Conservation (phyloP, 306 rosid species). For the Psophocarpus tetragonolobus region DNA sequence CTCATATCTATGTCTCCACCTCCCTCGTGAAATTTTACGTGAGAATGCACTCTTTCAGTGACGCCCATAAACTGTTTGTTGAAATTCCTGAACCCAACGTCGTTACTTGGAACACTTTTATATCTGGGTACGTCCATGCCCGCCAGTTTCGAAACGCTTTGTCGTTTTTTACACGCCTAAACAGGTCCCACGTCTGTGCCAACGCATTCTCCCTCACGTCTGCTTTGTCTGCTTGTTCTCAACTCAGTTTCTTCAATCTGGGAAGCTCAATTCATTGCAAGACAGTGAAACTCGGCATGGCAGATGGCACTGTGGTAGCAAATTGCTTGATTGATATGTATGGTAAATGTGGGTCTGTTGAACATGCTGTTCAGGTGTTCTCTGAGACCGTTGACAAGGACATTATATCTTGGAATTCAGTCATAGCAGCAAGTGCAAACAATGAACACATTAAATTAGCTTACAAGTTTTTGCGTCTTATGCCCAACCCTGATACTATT, state of each 20-base stretch:
- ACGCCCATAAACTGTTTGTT: constrained; percentile 55
- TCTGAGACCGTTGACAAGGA: constrained; percentile 46
- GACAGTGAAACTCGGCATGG: constrained; percentile 52
- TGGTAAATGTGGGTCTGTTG: constrained; percentile 66
- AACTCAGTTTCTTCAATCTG: constrained; percentile 40
- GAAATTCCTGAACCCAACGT: constrained; percentile 55
- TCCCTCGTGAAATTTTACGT: constrained; percentile 50
- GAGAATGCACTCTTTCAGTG: constrained; percentile 21
- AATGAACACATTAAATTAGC: constrained; percentile 57
- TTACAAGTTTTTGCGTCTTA: constrained; percentile 43
- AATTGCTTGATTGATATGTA: constrained; percentile 81
- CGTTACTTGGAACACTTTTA: constrained; percentile 69
- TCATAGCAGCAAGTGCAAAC: constrained; percentile 60
- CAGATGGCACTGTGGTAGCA: constrained; percentile 42
- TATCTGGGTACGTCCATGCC: constrained; percentile 59
- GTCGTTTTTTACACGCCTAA: constrained; percentile 37
- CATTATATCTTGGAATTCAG: constrained; percentile 70
- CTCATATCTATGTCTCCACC: constrained; percentile 44
- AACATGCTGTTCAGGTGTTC: constrained; percentile 43
- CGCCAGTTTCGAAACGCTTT: constrained; percentile 53
- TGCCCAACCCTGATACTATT: constrained; percentile 60
- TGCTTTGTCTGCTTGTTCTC: constrained; percentile 61
- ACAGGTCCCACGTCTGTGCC: constrained; percentile 46
- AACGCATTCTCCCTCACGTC: constrained; percentile 59
- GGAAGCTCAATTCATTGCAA: constrained; percentile 64